These are phyloP conservation scores for Carex arenaria DNA, from an alignment of 202 grass and related monocot genomes.

Conservation along the genomic window DNA sequence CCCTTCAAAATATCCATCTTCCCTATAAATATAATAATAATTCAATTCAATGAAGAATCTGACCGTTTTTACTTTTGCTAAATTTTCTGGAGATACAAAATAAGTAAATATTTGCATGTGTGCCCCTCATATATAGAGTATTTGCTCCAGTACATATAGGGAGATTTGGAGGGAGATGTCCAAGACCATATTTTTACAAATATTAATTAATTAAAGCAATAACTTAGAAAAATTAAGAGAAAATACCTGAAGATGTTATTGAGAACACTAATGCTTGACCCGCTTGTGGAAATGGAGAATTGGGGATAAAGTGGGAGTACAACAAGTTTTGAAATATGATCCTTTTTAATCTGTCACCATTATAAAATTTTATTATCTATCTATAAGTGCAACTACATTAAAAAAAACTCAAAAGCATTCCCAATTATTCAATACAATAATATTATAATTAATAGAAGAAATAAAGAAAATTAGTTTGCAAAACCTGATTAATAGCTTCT, in stretches of 20 bases:
- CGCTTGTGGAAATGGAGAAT: slow-evolving; percentile 95
- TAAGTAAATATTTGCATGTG: background rate
- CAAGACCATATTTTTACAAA: background rate
- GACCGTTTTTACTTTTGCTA: background rate
- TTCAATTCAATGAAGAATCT: slow-evolving; percentile 16
- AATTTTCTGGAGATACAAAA: background rate
- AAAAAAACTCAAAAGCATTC: background rate
- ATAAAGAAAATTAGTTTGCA: background rate
- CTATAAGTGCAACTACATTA: background rate
- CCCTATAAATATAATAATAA: slow-evolving; percentile 44
- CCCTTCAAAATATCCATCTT: slow-evolving; percentile 83
- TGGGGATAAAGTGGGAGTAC: slow-evolving; percentile 94
- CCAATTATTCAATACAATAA: background rate
- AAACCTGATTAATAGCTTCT: slow-evolving; percentile 91
- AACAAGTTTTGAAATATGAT: slow-evolving; percentile 84
- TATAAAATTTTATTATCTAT: slow-evolving; percentile 1
- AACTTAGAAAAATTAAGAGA: background rate
- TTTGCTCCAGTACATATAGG: background rate
- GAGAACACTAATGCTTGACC: slow-evolving; percentile 87
- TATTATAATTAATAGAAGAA: background rate
- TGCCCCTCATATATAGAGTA: background rate
- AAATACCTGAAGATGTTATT: slow-evolving; percentile 61
- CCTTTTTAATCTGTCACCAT: slow-evolving; percentile 68
- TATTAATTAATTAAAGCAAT: background rate
- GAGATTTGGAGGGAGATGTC: background rate